Percentiles rank a stretch among this genome's conserved stretches.
phyloP scores from a whole-genome alignment of 768 basidiomycete genomes.

The Gloeostereum incarnatum region DNA sequence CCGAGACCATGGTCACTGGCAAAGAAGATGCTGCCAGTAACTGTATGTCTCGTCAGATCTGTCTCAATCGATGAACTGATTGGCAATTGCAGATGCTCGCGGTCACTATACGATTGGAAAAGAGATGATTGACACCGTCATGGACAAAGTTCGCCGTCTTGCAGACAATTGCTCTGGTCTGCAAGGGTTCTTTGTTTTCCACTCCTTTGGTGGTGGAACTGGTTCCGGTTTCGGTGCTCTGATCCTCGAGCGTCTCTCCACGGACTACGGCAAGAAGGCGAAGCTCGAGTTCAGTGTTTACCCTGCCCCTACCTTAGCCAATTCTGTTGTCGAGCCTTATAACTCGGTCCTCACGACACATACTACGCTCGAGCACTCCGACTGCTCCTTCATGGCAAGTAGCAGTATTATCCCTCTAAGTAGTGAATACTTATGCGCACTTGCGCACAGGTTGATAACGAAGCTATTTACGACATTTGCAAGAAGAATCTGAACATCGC shows the following conservation, averaged over 20 bases:
- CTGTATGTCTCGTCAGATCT: constrained; percentile 41
- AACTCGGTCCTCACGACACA: constrained; percentile 98
- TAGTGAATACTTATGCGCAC: not conserved
- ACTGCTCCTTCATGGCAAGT: constrained; percentile 97
- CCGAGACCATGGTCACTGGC: constrained; percentile 95
- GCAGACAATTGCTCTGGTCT: constrained; percentile 97
- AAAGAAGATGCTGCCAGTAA: constrained; percentile 99
- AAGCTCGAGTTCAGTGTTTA: constrained; percentile 99
- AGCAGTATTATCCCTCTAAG: not conserved
- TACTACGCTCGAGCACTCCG: constrained; percentile 99
- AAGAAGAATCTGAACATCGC: constrained; percentile 85
- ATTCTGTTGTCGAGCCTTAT: constrained; percentile 98
- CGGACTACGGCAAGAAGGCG: constrained; percentile 99
- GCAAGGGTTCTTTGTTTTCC: constrained; percentile 99
- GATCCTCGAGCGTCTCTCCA: constrained; percentile 91
- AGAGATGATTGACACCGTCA: constrained; percentile 92
- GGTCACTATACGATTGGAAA: constrained; percentile 99
- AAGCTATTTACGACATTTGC: constrained; percentile 99
- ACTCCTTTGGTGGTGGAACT: constrained; percentile 99
- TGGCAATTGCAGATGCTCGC: constrained; percentile 72
- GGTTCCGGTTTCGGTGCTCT: constrained; percentile 99
- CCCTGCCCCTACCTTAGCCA: constrained; percentile 89
- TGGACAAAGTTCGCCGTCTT: constrained; percentile 95
- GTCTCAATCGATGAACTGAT: constrained; percentile 4
- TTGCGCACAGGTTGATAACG: constrained; percentile 78